phyloP scores from a whole-genome alignment of 805 yeast species.

The Zygosaccharomyces kombuchaensis region DNA sequence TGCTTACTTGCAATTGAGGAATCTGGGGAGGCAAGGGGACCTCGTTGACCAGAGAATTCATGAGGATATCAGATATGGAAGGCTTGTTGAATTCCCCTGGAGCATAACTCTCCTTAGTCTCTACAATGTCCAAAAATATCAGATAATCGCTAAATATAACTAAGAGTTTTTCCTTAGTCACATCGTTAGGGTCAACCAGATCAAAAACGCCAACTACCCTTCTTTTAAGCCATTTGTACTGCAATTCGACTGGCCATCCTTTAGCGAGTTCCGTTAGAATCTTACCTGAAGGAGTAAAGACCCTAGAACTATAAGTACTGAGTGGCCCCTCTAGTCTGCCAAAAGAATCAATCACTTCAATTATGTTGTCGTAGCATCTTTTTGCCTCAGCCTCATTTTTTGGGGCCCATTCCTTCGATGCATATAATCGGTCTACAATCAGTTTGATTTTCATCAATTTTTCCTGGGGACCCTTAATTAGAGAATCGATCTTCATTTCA shows the following conservation, averaged over 20 bases:
- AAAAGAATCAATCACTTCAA: constrained; percentile 74
- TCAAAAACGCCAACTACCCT: constrained; percentile 76
- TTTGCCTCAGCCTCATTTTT: constrained; percentile 28
- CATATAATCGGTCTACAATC: constrained; percentile 57
- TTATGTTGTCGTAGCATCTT: constrained; percentile 48
- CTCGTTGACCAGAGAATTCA: constrained; percentile 88
- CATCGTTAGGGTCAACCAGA: constrained; percentile 35
- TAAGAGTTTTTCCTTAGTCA: constrained; percentile 47
- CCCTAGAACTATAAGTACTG: constrained; percentile 54
- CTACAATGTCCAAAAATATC: constrained; percentile 54
- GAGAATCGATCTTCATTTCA: constrained; percentile 51
- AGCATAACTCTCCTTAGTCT: constrained; percentile 35
- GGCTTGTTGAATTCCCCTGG: constrained; percentile 38
- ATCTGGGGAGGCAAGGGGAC: constrained; percentile 61
- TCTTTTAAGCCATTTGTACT: constrained; percentile 83
- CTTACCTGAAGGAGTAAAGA: constrained; percentile 90
- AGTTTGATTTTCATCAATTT: constrained; percentile 69
- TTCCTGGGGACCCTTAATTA: constrained; percentile 60
- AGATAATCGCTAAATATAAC: constrained; percentile 79
- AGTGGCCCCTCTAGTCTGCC: constrained; percentile 48
- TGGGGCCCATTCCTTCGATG: constrained; percentile 44
- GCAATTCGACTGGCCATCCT: constrained; percentile 83
- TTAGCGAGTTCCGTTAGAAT: constrained; percentile 76
- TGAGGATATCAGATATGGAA: constrained; percentile 69
- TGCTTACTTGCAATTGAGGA: constrained; percentile 64